Evolutionary conservation across 768 basidiomycete species (phyloP).

Genomic region (Termitomyces sp.): DNA sequence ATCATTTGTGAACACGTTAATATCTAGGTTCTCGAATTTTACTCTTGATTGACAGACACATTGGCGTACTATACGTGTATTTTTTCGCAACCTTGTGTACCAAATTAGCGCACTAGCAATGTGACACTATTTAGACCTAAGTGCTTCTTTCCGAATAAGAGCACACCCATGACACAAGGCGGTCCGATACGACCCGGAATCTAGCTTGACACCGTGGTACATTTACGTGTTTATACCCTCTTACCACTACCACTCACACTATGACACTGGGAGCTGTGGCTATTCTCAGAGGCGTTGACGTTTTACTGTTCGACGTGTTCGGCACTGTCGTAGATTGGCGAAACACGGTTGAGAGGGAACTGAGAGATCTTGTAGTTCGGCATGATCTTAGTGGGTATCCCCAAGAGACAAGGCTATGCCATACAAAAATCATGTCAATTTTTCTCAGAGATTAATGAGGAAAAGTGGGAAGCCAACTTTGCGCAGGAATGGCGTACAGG

Average conservation of each 20-base stretch:
- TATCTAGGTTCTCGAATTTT: neutral
- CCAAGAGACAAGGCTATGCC: neutral
- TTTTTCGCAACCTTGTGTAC: neutral
- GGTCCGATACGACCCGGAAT: neutral
- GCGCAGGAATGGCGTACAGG: slow-evolving; percentile 51
- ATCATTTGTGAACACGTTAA: neutral
- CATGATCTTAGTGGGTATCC: neutral
- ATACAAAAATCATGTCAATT: neutral
- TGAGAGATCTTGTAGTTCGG: slow-evolving; percentile 19
- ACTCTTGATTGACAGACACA: neutral
- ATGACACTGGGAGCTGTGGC: neutral
- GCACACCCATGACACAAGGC: neutral
- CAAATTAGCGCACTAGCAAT: neutral
- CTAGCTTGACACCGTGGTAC: neutral
- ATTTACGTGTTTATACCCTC: neutral
- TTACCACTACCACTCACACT: neutral
- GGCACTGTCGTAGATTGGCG: slow-evolving; percentile 49
- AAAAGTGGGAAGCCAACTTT: slow-evolving; percentile 38
- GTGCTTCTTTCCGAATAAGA: neutral
- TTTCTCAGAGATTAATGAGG: slow-evolving; percentile 13
- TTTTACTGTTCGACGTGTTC: slow-evolving; percentile 42
- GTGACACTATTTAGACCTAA: neutral
- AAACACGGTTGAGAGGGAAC: slow-evolving; percentile 23
- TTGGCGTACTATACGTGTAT: neutral
- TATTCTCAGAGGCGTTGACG: slow-evolving; percentile 27